These are phyloP conservation scores for Colletotrichum phormii DNA, from an alignment of 2,329 filamentous ascomycete species.

Conservation along the genomic window DNA sequence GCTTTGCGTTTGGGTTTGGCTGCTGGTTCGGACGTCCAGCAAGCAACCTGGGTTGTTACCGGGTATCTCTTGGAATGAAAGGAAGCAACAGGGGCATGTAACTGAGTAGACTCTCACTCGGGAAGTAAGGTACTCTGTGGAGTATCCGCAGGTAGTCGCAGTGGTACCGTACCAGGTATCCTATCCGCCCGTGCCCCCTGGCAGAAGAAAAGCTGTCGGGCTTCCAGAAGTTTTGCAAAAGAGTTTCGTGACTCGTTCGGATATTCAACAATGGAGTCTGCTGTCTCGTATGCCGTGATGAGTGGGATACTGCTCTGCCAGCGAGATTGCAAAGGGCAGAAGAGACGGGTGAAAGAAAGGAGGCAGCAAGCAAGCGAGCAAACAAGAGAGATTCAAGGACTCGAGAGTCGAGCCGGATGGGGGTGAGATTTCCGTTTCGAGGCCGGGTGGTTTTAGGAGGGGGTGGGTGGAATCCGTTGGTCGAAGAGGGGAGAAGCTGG, in stretches of 20 bases:
- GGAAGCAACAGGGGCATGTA: slow-evolving; percentile 23
- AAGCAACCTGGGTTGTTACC: neutral
- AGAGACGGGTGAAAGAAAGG: neutral
- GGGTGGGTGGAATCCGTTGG: slow-evolving; percentile 10
- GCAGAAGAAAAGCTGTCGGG: neutral
- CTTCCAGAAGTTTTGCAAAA: slow-evolving; percentile 18
- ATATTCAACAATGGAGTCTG: neutral
- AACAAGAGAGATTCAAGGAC: slow-evolving; percentile 26
- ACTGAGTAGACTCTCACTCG: neutral
- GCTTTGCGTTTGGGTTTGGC: neutral
- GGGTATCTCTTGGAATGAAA: slow-evolving; percentile 18
- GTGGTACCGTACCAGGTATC: neutral
- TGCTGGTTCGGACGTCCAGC: slow-evolving; percentile 25
- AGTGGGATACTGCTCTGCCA: neutral
- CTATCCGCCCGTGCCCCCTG: neutral
- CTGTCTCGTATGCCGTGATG: neutral
- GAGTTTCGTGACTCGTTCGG: neutral
- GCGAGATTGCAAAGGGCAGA: neutral
- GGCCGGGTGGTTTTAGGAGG: slow-evolving; percentile 13
- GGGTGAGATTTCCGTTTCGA: slow-evolving; percentile 13
- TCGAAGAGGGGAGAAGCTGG: slow-evolving; percentile 1
- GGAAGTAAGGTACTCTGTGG: no score
- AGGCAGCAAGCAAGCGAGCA: slow-evolving; percentile 4
- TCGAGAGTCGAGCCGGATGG: slow-evolving; percentile 7
- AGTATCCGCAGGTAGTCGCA: no score